A percentile compares a stretch with the other conserved stretches of the same genome.
These are phyloP conservation scores for Flammula alnicola DNA, from an alignment of 1,284 basidiomycete species.

Conservation along the genomic window DNA sequence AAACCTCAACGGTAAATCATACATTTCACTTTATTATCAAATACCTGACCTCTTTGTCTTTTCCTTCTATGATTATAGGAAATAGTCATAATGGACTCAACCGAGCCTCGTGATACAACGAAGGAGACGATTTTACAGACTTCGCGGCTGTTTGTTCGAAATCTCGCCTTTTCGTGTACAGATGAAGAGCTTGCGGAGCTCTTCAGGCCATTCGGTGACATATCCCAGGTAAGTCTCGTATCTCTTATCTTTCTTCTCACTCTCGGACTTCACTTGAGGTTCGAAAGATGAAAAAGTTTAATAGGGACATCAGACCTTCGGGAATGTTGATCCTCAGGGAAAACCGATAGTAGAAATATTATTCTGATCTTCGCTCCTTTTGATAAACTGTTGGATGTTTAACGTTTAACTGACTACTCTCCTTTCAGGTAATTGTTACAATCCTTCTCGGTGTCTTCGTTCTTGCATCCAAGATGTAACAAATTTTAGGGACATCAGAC, in stretches of 20 bases:
- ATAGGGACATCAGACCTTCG: conserved; percentile 68
- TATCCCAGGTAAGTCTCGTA: conserved; percentile 63
- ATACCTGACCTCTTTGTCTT: background rate
- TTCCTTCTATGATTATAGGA: conserved; percentile 10
- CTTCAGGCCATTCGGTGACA: conserved; percentile 73
- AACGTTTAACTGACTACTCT: conserved; percentile 14
- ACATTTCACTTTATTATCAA: conserved; percentile 2
- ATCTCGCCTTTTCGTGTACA: conserved; percentile 86
- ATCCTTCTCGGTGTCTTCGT: conserved; percentile 2
- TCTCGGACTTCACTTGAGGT: conserved; percentile 3
- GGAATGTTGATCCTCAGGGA: conserved; percentile 62
- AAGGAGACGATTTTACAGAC: conserved; percentile 77
- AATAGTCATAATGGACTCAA: conserved; percentile 1
- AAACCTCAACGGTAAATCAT: conserved; percentile 10
- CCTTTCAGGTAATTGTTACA: conserved; percentile 26
- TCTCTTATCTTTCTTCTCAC: conserved; percentile 7
- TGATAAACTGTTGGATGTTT: background rate
- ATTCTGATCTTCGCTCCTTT: conserved; percentile 29
- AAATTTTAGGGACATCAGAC: conserved; percentile 50
- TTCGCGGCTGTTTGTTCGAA: conserved; percentile 88
- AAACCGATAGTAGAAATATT: conserved; percentile 62
- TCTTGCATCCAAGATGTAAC: conserved; percentile 32
- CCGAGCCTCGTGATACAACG: conserved; percentile 36
- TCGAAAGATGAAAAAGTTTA: conserved; percentile 49
- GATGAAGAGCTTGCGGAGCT: conserved; percentile 73